Percentiles rank a stretch among this genome's conserved stretches.
Conservation (phyloP, 2,329 filamentous ascomycete species). For the Arthroderma sp. region DNA sequence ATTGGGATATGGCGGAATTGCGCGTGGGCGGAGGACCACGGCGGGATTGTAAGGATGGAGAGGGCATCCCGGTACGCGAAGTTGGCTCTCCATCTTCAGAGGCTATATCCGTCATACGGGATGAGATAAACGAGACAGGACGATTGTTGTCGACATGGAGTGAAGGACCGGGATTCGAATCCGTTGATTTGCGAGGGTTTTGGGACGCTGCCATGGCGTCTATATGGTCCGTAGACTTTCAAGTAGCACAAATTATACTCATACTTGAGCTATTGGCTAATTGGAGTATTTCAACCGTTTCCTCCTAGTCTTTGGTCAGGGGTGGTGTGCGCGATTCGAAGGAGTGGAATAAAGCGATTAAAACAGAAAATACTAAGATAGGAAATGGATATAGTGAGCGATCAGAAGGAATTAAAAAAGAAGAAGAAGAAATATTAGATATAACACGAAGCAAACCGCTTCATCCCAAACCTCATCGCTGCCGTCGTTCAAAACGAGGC, state of each 20-base stretch:
- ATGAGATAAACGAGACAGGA: constrained; percentile 44
- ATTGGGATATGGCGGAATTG: constrained; percentile 17
- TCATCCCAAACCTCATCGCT: too few relatives aligned
- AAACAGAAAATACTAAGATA: not conserved
- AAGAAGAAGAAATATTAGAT: not conserved
- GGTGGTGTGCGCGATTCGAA: too few relatives aligned
- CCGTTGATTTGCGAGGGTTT: not conserved
- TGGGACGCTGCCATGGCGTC: constrained; percentile 6
- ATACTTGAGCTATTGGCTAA: too few relatives aligned
- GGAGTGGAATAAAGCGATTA: not conserved
- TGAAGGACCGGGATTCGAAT: too few relatives aligned
- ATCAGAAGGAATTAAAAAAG: not conserved
- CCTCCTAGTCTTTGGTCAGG: too few relatives aligned
- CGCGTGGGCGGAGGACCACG: constrained; percentile 35
- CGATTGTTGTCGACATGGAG: constrained; percentile 12
- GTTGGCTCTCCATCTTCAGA: constrained; percentile 38
- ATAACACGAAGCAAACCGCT: not conserved
- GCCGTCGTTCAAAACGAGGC: too few relatives aligned
- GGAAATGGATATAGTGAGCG: not conserved
- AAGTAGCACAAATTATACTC: too few relatives aligned
- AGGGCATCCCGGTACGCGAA: constrained; percentile 33
- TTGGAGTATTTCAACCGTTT: too few relatives aligned
- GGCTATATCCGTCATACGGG: constrained; percentile 53
- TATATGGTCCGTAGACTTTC: too few relatives aligned
- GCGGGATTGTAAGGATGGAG: constrained; percentile 41